Base-by-base conservation (phyloP, 2,329 filamentous ascomycete genomes). In the Microthyrium microscopicum region DNA sequence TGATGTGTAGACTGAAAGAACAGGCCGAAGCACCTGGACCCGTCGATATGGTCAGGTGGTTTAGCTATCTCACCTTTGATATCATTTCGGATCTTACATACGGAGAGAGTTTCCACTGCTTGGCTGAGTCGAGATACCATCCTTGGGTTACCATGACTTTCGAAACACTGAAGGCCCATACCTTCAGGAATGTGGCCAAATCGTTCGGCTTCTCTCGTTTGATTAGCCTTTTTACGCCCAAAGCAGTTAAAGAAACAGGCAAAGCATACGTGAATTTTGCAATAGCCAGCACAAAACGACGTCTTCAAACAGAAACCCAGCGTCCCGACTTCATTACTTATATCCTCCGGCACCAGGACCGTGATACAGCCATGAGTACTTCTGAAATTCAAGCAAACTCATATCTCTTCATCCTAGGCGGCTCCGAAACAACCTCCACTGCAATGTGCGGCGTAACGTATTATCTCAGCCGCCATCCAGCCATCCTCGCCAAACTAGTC, bases 401-500 rank as follows among this genome's bases (percentile, higher is more conserved):
- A 0, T 39, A 41, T 3, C 22, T 56, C 0, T 47, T 61, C 20
- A 58, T 61, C 40, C 33, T 57, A 4, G 17, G 29, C 2, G 60
- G 58, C 3, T 55, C 53, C 13, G 60, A 64, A 35, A 62, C 60
- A 1, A 57, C 56, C 1, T 58, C 59, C 1, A 59, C 53, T 0
- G 32, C 55, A 6, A 42, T 62, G 1, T 50, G 47, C 5, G 59
- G 56, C 4, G 29, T 53, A 6, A 55, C 51, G 0, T 61, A 45
- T 33, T 34, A 47, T 8, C 43, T 59, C 0, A 39, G 56, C 5
- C 44, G 38, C 17, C 47, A 55, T 16, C 43, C 46, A 26, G 16
- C 4, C 7, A 40, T 32, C 5, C 40, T 52, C 42, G 31, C 40
- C 8, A 46, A 46, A 17, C 31, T 56, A 1, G 39, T 36, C n/a